These are phyloP conservation scores for Syzygium malaccense DNA, from an alignment of 441 rosid genomes.

Conservation along the genomic window DNA sequence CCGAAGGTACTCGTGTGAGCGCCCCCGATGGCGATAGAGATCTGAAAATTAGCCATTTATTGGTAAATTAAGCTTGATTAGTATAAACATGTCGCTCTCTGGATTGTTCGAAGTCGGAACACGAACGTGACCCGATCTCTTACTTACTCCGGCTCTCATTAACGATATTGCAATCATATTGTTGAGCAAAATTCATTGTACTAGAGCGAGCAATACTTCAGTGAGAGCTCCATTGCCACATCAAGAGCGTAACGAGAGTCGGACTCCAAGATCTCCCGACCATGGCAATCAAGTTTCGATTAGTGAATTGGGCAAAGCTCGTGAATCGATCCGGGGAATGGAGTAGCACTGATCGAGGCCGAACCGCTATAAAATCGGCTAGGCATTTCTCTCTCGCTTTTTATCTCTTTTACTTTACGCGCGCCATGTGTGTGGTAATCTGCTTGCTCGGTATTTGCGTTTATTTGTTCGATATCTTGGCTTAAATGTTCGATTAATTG, in stretches of 20 bases:
- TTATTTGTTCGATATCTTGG: too few relatives aligned
- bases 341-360: too few relatives aligned
- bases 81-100: not conserved
- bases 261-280: not conserved
- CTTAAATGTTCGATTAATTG: too few relatives aligned
- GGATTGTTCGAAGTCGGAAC: not conserved
- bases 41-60: not conserved
- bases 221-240: not conserved
- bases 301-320: not conserved
- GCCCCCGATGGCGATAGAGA: not conserved
- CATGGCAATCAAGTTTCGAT: not conserved
- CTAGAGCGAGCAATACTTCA: not conserved
- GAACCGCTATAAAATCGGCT: too few relatives aligned
- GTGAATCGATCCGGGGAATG: too few relatives aligned
- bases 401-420: too few relatives aligned
- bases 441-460: too few relatives aligned
- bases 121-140: not conserved
- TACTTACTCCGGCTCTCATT: not conserved
- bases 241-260: not conserved
- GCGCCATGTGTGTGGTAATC: too few relatives aligned
- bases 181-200: not conserved
- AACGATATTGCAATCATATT: not conserved
- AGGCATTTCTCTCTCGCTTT: too few relatives aligned
- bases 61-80: not conserved
- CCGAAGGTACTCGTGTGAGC: fast-evolving